Conservation (phyloP, 495 filamentous ascomycete species). For the Penicillium robsamsonii region DNA sequence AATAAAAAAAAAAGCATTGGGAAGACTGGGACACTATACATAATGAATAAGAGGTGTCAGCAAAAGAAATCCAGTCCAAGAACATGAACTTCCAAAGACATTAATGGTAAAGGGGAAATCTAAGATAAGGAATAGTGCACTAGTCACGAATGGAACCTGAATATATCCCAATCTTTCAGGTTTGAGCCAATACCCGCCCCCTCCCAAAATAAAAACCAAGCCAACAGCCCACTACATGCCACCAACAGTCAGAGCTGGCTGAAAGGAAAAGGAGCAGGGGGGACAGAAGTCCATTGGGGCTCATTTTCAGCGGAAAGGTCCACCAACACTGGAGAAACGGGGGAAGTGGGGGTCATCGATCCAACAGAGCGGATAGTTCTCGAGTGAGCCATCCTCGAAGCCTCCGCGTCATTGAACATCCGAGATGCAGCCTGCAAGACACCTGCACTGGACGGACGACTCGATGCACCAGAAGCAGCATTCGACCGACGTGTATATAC, state of each 20-base stretch:
- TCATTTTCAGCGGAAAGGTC: not conserved
- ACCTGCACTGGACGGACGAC: not conserved
- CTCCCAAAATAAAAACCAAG: not conserved
- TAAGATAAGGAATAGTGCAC: not conserved
- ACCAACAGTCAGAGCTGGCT: not conserved
- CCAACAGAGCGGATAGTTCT: not conserved
- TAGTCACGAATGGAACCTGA: not conserved
- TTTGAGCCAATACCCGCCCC: not conserved
- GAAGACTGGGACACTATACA: not conserved
- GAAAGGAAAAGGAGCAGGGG: not conserved
- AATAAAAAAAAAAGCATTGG: not conserved
- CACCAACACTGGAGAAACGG: not conserved
- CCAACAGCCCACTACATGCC: not conserved
- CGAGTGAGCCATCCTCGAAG: not conserved
- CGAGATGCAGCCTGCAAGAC: not conserved
- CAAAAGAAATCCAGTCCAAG: not conserved
- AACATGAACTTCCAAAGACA: not conserved
- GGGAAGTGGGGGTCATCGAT: not conserved
- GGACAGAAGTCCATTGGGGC: not conserved
- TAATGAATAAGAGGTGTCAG: not conserved
- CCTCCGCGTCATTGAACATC: not conserved
- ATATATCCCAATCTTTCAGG: not conserved
- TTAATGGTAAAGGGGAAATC: not conserved
- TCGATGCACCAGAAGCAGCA: conserved; percentile 3
- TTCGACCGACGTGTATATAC: conserved; percentile 4